A percentile compares a stretch with the other conserved stretches of the same genome.
Evolutionary conservation across 495 filamentous ascomycete genomes (phyloP).

Genomic region (Hyaloscypha hepaticicola): DNA sequence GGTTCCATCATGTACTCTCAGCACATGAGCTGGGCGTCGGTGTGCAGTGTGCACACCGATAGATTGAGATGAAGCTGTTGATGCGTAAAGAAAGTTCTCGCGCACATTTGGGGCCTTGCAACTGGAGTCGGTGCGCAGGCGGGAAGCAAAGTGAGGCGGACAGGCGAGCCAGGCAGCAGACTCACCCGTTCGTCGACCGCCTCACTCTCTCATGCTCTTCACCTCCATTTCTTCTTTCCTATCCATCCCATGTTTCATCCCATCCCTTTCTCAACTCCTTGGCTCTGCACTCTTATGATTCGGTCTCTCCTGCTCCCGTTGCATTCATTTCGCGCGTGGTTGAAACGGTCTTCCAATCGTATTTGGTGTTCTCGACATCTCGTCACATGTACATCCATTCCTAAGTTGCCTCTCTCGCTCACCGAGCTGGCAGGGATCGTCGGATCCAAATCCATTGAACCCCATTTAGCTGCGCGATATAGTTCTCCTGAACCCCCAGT

Average conservation of each 20-base stretch:
- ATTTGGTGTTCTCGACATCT: neutral
- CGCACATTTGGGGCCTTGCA: neutral
- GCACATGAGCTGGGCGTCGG: neutral
- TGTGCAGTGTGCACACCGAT: neutral
- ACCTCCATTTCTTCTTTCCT: conserved; percentile 8
- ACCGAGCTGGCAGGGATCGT: conserved; percentile 3
- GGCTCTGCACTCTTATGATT: conserved; percentile 6
- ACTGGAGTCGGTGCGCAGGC: neutral
- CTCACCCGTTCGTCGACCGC: conserved; percentile 24
- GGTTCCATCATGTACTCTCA: neutral
- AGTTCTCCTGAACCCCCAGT: conserved; percentile 1
- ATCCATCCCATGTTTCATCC: conserved; percentile 26
- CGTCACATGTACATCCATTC: neutral
- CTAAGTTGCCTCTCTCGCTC: conserved; percentile 11
- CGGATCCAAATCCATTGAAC: neutral
- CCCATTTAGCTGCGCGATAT: neutral
- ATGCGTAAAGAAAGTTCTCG: neutral
- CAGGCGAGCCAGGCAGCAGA: neutral
- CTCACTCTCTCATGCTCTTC: conserved; percentile 38
- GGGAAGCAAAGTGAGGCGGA: neutral
- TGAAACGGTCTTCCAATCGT: conserved; percentile 1
- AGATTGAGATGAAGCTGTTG: neutral
- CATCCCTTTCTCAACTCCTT: neutral
- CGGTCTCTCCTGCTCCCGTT: conserved; percentile 16
- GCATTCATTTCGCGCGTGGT: conserved; percentile 2